A percentile compares a stretch with the other conserved stretches of the same genome.
phyloP scores from a whole-genome alignment of 2,329 filamentous ascomycete species.

The Ophiocordyceps camponoti-leonardi region DNA sequence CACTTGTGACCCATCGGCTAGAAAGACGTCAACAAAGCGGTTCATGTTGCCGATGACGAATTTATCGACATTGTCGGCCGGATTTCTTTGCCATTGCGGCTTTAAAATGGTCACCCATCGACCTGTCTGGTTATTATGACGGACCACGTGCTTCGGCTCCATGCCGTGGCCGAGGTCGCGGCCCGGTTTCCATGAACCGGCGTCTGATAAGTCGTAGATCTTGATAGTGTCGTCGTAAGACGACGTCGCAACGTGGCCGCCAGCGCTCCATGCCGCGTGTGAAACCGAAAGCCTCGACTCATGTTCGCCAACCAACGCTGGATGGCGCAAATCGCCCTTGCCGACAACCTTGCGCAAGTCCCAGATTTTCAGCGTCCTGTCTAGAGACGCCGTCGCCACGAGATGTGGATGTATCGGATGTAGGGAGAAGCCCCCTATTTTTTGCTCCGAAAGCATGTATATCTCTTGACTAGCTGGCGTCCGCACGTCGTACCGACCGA shows the following conservation, averaged over 20 bases:
- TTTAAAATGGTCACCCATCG: conserved; percentile 75
- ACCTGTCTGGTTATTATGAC: conserved; percentile 91
- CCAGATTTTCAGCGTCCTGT: conserved; percentile 83
- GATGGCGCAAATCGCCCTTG: conserved; percentile 40
- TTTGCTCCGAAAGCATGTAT: conserved; percentile 72
- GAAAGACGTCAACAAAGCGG: conserved; percentile 84
- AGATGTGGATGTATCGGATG: conserved; percentile 69
- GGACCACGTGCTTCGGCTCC: conserved; percentile 49
- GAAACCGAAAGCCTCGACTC: conserved; percentile 71
- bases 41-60: conserved; percentile 97
- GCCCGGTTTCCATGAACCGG: conserved; percentile 39
- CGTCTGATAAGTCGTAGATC: conserved; percentile 61
- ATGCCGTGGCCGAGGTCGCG: conserved; percentile 44
- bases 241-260: conserved; percentile 74
- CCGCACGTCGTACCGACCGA: conserved; percentile 70
- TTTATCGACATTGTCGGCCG: conserved; percentile 63
- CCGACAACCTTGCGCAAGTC: conserved; percentile 67
- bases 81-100: conserved; percentile 76
- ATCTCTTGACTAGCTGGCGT: conserved; percentile 39
- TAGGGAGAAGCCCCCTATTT: conserved; percentile 85
- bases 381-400: conserved; percentile 74
- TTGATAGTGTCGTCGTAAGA: conserved; percentile 94
- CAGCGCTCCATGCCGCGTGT: conserved; percentile 76
- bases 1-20: conserved; percentile 65
- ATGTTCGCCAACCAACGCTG: conserved; percentile 64